These are phyloP conservation scores for Papiliotrema laurentii DNA, from an alignment of 1,284 basidiomycete genomes.

Conservation along the genomic window DNA sequence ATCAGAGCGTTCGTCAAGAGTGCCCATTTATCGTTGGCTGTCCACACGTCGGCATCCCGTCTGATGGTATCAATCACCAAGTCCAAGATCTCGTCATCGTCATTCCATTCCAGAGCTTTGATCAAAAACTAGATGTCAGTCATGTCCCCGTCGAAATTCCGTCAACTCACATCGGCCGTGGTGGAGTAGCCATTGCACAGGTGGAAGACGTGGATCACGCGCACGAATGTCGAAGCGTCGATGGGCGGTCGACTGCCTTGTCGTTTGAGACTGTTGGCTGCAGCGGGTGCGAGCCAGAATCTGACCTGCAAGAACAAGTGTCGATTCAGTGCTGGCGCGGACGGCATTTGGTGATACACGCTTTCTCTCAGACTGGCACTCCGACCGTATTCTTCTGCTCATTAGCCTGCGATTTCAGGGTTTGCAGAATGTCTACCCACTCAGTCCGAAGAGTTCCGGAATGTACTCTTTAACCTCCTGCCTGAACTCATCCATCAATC, in stretches of 20 bases:
- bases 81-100: conserved; percentile 36
- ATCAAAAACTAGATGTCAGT: conserved; percentile 22
- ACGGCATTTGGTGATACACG: conserved; percentile 26
- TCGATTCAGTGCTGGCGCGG: conserved; percentile 23
- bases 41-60: conserved; percentile 43
- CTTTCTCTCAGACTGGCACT: conserved; percentile 1
- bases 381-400: conserved; percentile 19
- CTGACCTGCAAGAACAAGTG: conserved; percentile 38
- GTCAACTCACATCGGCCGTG: conserved; percentile 37
- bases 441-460: conserved; percentile 39
- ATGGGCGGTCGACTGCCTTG: conserved; percentile 26
- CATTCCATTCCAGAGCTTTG: conserved; percentile 28
- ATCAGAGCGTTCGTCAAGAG: conserved; percentile 34
- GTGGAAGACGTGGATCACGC: conserved; percentile 36
- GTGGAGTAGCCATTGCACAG: conserved; percentile 36
- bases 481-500: conserved; percentile 23
- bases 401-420: conserved; percentile 3
- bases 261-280: conserved; percentile 22
- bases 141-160: background rate
- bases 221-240: conserved; percentile 35
- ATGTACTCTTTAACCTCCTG: conserved; percentile 40
- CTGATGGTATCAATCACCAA: conserved; percentile 36
- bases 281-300: conserved; percentile 35
- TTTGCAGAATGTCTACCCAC: conserved; percentile 29
- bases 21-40: conserved; percentile 41